Base-by-base conservation (phyloP, 2,329 filamentous ascomycete species). In the Neopestalotiopsis sp. region DNA sequence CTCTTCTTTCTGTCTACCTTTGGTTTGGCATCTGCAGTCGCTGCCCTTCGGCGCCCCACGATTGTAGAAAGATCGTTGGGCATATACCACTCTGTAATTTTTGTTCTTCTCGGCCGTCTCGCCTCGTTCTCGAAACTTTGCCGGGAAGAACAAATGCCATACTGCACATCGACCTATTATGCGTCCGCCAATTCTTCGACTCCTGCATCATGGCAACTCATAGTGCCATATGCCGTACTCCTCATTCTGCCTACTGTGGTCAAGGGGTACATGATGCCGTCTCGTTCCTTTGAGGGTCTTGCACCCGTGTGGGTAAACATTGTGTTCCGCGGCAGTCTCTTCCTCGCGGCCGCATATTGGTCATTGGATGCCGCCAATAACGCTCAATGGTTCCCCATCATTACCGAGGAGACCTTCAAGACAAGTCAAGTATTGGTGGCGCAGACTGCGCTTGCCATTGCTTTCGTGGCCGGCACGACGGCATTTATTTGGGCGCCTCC, bases 141-240 rank as follows among this genome's bases (percentile, higher is more conserved):
- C 79, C 92, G 96, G 69, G 96, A 99, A 80, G 96, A 99, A 82
- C 96, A 99, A 82, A 98, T 98, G 94, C 96, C 96, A 0, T 97
- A 92, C 82, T 99, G 96, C 84, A 90, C 89, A 67, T 97, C 95
- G 1, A 98, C 96, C 0, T 99, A 98, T 83, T 99, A 99, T 78
- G 92, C 94, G 4, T 98, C 95, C 0, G 89, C 92, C 10, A 93
- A 91, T 2, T 97, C 95, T 0, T 98, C 96, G 0, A 98, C 95
- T 1, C 98, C 95, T 2, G 93, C 95, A 1, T 88, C 91, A 1
- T 98, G 95, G 94, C 95, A 98, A 79, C 86, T 98, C 20, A 80
- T 86, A 7, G 92, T 98, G 62, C 94, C 95, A 0, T 92, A 94
- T 74, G 75, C 89, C n/a, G 87, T 94, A 10, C 90, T 91, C 14